Evolutionary conservation across 306 rosid species (phyloP).

Genomic region (Medicago ruthenica): DNA sequence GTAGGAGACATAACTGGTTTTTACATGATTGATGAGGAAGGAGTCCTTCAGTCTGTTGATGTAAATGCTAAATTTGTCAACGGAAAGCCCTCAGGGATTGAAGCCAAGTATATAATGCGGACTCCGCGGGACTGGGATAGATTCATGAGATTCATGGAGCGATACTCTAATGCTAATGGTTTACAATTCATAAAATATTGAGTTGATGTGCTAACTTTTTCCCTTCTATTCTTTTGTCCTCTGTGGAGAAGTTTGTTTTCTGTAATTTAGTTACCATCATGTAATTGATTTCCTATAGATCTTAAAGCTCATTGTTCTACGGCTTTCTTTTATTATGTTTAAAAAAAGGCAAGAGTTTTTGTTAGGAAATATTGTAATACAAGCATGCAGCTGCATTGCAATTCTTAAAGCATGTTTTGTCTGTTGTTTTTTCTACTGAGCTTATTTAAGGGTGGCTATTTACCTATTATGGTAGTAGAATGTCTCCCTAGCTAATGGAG

Average conservation of each 20-base stretch:
- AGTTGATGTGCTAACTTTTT: constrained; percentile 45
- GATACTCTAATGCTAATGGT: constrained; percentile 84
- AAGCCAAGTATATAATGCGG: constrained; percentile 93
- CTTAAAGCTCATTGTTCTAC: constrained; percentile 36
- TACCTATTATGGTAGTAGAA: not conserved
- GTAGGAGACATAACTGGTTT: constrained; percentile 97
- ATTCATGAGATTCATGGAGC: constrained; percentile 99
- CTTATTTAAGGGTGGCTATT: not conserved
- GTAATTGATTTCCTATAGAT: constrained; percentile 24
- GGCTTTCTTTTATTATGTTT: constrained; percentile 36
- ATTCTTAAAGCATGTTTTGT: constrained; percentile 11
- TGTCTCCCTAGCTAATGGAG: not conserved
- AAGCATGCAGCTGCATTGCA: constrained; percentile 14
- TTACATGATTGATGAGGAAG: constrained; percentile 98
- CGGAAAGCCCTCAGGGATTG: constrained; percentile 90
- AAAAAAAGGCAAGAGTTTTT: constrained; percentile 10
- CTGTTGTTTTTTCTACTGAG: not conserved
- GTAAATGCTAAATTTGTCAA: constrained; percentile 92
- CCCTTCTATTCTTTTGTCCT: constrained; percentile 37
- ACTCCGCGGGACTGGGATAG: constrained; percentile 91
- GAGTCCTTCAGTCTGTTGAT: constrained; percentile 89
- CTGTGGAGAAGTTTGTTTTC: constrained; percentile 43
- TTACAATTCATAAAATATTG: constrained; percentile 82
- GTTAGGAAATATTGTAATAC: not conserved
- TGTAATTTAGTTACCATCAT: constrained; percentile 28